Base-by-base conservation (phyloP, 768 basidiomycete species). In the Lactarius pseudohatsudake region DNA sequence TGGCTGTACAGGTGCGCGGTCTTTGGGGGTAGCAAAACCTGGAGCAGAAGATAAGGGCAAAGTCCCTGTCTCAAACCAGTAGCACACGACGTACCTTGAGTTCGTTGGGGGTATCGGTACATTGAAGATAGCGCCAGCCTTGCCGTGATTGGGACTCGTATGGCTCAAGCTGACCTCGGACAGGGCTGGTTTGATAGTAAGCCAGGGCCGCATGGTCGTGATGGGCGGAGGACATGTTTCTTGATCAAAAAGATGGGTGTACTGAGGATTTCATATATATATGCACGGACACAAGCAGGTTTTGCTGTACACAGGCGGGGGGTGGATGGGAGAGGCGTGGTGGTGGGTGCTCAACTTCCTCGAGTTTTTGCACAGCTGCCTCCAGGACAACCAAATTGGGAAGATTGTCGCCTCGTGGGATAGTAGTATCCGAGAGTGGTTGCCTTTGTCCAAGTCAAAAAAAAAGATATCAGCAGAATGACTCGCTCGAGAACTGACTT, bases 91-190 rank as follows among this genome's bases (percentile, higher is more conserved):
- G 36, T 45, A 87, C 89, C 81, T 87, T 89, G 73, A 91, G 82
- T 74, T 91, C 87, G 76, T 89, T 85, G 16, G 84, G 85, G 34
- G 89, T 91, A 72, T 91, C 89, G 20, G 89, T 90, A 62, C 86
- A 86, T 73, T 91, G 89, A 57, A 91, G 79, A 76, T 85, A 91
- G 69, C 90, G 80, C 81, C 86, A 89, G 62, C 89, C 87, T 32
- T 85, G 80, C 67, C 75, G 81, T 11, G 84, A 74, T 71, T 68
- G 62, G 15, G 77, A 76, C 62, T 89, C 86, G 55, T 82, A 80
- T n/a, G 86, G 83, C 72, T 91, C 90, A 59, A 91, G 81, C 73
- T 89, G 90, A 32, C 90, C 89, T 75, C 89, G 82, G 59, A 91
- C 85, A 26, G 89, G 87, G 73, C 85, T 89, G 58, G 83, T 77